Conservation (phyloP, 139 green algal species). For the Pleodorina starrii region DNA sequence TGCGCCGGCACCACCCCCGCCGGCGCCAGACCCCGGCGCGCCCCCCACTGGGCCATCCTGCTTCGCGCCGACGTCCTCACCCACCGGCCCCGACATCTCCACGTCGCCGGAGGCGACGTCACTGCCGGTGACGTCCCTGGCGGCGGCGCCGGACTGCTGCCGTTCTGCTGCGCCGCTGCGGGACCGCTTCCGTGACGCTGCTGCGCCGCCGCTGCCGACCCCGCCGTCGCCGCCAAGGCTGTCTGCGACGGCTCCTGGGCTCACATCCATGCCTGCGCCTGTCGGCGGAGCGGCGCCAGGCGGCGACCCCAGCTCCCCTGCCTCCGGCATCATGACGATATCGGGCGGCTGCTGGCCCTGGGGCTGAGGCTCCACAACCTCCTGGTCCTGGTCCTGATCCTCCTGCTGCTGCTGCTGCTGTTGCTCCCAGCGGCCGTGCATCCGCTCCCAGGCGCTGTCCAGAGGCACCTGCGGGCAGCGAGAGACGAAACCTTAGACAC, state of each 20-base stretch:
- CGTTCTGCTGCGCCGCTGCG: neutral
- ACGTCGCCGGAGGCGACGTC: no score
- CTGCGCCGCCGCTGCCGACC: neutral
- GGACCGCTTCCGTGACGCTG: neutral
- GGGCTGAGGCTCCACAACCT: neutral
- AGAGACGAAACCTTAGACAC: no score
- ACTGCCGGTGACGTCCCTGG: no score
- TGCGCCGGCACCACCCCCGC: neutral
- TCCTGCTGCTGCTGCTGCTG: neutral
- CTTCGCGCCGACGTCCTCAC: neutral
- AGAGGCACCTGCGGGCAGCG: conserved; percentile 42
- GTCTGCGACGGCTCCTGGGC: neutral
- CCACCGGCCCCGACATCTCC: neutral
- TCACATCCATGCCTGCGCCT: neutral
- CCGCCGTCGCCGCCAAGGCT: neutral
- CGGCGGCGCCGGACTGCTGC: no score
- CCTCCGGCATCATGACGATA: neutral
- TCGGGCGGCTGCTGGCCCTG: neutral
- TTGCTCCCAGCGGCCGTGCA: conserved; percentile 16
- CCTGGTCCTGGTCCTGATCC: neutral
- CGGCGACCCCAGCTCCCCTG: neutral
- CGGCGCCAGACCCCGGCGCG: neutral
- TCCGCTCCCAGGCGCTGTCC: conserved; percentile 46
- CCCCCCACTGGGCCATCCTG: neutral
- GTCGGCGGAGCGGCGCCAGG: no score